Percentiles rank a stretch among this genome's conserved stretches.
Evolutionary conservation across 495 filamentous ascomycete species (phyloP).

Genomic region (Astrothelium macrocarpum): DNA sequence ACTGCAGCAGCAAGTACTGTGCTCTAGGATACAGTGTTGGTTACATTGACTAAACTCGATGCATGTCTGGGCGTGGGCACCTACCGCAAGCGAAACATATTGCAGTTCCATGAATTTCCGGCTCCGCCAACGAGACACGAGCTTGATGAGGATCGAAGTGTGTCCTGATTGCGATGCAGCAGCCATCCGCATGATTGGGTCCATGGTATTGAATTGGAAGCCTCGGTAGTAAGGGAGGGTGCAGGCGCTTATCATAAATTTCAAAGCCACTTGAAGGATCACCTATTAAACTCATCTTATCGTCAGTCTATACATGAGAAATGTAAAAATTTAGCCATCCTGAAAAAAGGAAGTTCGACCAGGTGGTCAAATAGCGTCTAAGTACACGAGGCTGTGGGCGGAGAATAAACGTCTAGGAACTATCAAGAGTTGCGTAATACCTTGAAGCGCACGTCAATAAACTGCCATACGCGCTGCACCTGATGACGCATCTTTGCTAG

Average conservation of each 20-base stretch:
- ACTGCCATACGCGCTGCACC: too few species aligned
- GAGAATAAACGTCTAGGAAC: not conserved
- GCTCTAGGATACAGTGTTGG: conserved; percentile 8
- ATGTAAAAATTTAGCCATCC: not conserved
- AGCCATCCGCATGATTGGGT: not conserved
- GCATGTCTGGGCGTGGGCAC: not conserved
- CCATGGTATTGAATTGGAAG: not conserved
- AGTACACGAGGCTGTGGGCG: not conserved
- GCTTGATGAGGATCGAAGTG: not conserved
- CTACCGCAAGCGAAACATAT: conserved; percentile 27
- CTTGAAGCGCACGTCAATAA: too few species aligned
- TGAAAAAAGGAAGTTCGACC: not conserved
- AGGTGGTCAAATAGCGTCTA: not conserved
- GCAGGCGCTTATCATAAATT: not conserved
- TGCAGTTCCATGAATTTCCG: conserved; percentile 27
- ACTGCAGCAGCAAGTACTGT: conserved; percentile 26
- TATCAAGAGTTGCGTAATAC: too few species aligned
- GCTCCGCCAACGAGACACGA: conserved; percentile 19
- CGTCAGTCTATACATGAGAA: not conserved
- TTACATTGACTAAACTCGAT: not conserved
- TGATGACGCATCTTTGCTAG: too few species aligned
- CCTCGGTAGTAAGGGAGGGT: not conserved
- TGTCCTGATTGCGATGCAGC: not conserved
- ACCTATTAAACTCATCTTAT: not conserved
- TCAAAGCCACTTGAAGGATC: not conserved